Base-by-base conservation (phyloP, 179 eudicot genomes). In the Carnegiea gigantea region DNA sequence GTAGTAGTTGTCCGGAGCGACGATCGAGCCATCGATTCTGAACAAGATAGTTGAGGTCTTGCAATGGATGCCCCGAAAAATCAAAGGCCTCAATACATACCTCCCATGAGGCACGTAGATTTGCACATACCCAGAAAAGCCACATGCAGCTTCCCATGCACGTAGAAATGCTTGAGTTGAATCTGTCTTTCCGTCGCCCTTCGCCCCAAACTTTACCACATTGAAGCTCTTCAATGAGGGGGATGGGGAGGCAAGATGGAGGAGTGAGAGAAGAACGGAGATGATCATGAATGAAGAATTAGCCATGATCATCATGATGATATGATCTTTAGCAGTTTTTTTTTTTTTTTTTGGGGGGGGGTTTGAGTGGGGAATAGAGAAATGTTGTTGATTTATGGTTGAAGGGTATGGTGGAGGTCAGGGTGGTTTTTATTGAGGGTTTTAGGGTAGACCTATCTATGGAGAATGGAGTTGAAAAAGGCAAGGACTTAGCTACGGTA, bases 81-180 rank as follows among this genome's bases (percentile, higher is more conserved):
- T 53, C 40, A 87, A 48, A 0, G 78, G 77, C 18, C 38, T 77
- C 24, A 80, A 20, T 78, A 82, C 78, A 43, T 84, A 85, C 12
- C 6, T 0, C 10, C 86, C 88, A 0, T 23, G 24, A 0, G 89
- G 89, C 21, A 83, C 85, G 26, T 78, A 57, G 1, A 87, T 33
- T 26, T 79, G 78, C 0, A 67, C 49, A 0, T 83, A 44, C 3
- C 48, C 70, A 1, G 21, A 0, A 2, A 82, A 78, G n/a, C 30
- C 10, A 36, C 89, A 87, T 57, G 88, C 89, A 43, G 30, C 75
- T 9, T 77, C 49, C 89, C 89, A 87, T 71, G 85, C 79, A 24
- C 77, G 30, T 4, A 53, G 75, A 15, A 87, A 83, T 5, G 86
- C 82, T 49, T 64, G 30, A 9, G 86, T 83, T 1, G 85, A 79